phyloP scores from a whole-genome alignment of 768 basidiomycete species.

The Phylloporus sp. region DNA sequence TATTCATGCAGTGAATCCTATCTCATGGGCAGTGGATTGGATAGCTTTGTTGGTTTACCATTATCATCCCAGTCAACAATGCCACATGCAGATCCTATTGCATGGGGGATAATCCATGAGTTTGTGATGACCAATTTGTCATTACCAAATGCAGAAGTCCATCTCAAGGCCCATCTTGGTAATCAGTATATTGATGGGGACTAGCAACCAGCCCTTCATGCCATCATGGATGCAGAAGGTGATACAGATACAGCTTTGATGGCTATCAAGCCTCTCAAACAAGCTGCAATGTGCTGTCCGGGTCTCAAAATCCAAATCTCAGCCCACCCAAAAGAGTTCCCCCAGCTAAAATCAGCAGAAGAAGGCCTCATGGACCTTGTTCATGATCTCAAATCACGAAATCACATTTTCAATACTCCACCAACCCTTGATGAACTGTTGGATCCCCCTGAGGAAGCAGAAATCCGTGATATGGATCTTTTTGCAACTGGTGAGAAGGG shows the following conservation, averaged over 20 bases:
- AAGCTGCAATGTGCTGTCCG: neutral
- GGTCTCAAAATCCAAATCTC: neutral
- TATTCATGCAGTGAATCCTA: no score
- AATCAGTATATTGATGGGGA: neutral
- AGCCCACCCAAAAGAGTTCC: neutral
- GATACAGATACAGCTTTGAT: neutral
- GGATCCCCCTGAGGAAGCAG: neutral
- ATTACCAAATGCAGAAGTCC: constrained; percentile 9
- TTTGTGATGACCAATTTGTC: neutral
- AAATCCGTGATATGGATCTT: neutral
- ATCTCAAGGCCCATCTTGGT: constrained; percentile 8
- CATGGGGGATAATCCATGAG: neutral
- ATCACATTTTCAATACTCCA: no score
- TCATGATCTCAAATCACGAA: no score
- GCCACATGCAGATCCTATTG: neutral
- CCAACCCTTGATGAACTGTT: neutral
- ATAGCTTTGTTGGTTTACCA: neutral
- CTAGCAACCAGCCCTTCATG: constrained; percentile 4
- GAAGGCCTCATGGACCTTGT: no score
- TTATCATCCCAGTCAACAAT: neutral
- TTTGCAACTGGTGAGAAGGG: neutral
- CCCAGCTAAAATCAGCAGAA: no score
- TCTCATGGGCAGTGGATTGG: no score
- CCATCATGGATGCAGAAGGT: constrained; percentile 8
- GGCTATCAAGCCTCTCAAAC: neutral